phyloP scores from a whole-genome alignment of 352 stramenopile species.

The Aphanomyces astaci region DNA sequence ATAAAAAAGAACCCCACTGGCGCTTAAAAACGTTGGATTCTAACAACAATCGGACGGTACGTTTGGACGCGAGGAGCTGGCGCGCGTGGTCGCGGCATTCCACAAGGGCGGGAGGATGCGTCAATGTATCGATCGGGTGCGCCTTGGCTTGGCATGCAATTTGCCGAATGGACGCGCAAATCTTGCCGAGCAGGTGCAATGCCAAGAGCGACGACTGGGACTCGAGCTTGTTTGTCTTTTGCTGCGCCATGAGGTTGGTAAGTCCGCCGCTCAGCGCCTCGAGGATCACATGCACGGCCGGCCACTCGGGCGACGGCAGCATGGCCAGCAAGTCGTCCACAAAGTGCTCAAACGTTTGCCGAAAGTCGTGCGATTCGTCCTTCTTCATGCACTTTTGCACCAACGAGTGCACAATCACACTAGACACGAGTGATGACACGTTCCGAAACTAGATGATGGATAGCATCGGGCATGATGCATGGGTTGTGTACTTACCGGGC shows the following conservation, averaged over 20 bases:
- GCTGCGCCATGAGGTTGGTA: slow-evolving; percentile 42
- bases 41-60: no score
- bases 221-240: slow-evolving; percentile 58
- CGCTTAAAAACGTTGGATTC: no score
- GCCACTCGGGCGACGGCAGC: slow-evolving; percentile 72
- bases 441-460: no score
- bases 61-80: slow-evolving; percentile 25
- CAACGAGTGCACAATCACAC: slow-evolving; percentile 39
- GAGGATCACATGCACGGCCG: slow-evolving; percentile 62
- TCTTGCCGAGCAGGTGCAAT: slow-evolving; percentile 64
- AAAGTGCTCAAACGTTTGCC: slow-evolving; percentile 71
- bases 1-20: no score
- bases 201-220: slow-evolving; percentile 56
- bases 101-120: slow-evolving; percentile 30
- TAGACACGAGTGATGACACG: no score
- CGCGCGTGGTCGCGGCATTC: slow-evolving; percentile 49
- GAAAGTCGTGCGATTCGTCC: slow-evolving; percentile 64
- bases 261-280: slow-evolving; percentile 68
- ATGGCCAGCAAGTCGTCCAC: slow-evolving; percentile 75
- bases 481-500: no score
- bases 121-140: slow-evolving; percentile 35
- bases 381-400: slow-evolving; percentile 78
- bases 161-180: slow-evolving; percentile 63
- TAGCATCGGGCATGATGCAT: no score
- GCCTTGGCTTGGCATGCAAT: slow-evolving; percentile 36